These are phyloP conservation scores for Sesbania bispinosa DNA, from an alignment of 306 rosid genomes.

Conservation along the genomic window DNA sequence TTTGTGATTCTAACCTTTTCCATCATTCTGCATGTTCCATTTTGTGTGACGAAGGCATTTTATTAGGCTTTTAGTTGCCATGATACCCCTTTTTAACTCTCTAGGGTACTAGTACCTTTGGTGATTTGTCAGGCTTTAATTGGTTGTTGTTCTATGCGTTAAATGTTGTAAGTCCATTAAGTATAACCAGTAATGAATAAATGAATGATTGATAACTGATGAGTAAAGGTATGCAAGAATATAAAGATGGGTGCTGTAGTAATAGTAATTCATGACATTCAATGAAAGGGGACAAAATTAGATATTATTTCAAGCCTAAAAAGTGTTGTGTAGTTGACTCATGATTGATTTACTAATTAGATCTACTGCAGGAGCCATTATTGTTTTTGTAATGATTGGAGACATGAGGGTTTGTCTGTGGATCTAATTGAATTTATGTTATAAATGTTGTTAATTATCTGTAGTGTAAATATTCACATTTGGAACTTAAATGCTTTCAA, in stretches of 20 bases:
- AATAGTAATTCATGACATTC: background rate
- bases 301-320: too few species aligned
- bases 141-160: background rate
- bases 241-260: background rate
- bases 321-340: background rate
- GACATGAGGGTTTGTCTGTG: constrained; percentile 8
- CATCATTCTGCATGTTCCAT: constrained; percentile 20
- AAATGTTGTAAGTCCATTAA: constrained; percentile 1
- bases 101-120: background rate
- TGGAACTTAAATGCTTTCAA: background rate
- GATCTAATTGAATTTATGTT: background rate
- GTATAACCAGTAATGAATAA: background rate
- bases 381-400: constrained; percentile 1
- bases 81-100: background rate
- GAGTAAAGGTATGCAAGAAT: background rate
- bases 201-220: constrained; percentile 5
- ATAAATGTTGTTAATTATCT: constrained; percentile 5
- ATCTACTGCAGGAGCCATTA: background rate
- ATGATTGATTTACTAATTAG: constrained; percentile 9
- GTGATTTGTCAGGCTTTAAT: background rate
- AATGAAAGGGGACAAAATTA: background rate
- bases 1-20: constrained; percentile 14
- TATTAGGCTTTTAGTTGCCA: constrained; percentile 1
- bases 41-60: constrained; percentile 9
- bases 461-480: background rate